phyloP scores from a whole-genome alignment of 2,329 filamentous ascomycete genomes.

The Diaporthe amygdali region DNA sequence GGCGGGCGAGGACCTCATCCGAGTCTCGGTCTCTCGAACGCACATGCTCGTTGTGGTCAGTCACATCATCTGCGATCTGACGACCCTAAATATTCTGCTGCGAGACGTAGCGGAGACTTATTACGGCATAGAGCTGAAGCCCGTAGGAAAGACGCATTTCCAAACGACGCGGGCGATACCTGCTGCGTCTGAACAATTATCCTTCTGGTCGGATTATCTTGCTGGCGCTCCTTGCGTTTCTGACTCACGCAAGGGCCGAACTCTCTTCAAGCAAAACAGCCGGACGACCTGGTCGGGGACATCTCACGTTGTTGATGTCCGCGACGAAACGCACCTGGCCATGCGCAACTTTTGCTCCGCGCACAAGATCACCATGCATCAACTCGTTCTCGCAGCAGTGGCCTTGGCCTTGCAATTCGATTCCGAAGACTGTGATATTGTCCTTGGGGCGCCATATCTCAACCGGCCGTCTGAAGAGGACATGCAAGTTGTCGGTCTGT shows the following conservation, averaged over 20 bases:
- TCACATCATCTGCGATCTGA: constrained; percentile 41
- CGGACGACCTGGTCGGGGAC: background rate
- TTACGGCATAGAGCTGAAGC: background rate
- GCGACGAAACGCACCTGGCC: background rate
- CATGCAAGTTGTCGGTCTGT: background rate
- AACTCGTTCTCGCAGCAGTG: background rate
- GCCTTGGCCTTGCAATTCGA: background rate
- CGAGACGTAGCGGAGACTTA: background rate
- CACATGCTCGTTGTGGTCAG: constrained; percentile 32
- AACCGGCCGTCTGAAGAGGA: background rate
- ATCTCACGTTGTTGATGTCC: background rate
- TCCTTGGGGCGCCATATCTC: background rate
- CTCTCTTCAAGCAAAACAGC: no score
- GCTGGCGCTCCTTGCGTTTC: no score
- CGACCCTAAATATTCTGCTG: constrained; percentile 28
- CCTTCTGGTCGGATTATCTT: no score
- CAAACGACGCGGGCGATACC: no score
- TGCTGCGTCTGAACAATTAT: no score
- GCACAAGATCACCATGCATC: background rate
- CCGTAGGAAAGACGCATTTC: no score
- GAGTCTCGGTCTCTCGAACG: constrained; percentile 30
- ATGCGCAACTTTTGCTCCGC: background rate
- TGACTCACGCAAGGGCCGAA: no score
- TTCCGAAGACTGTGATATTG: background rate
- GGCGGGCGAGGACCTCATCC: background rate